Base-by-base conservation (phyloP, 441 rosid genomes). In the Erodium texanum region DNA sequence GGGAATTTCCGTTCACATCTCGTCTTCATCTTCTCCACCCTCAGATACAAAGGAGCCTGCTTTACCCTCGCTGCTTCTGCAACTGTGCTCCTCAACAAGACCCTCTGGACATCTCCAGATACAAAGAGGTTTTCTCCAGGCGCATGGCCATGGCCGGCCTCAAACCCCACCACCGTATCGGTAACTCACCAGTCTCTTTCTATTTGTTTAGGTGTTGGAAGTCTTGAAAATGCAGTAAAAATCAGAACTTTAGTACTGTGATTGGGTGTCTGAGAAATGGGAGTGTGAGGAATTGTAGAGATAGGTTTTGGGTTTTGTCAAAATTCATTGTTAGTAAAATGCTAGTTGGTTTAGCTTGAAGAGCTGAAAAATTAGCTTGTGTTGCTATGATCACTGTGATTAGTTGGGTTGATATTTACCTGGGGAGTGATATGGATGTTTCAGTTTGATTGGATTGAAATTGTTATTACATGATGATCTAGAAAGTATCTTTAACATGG, bases 121-220 rank as follows among this genome's bases (percentile, higher is more conserved):
- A 86, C 62, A 74, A 74, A 61, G 84, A 87, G 62, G 70, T 80
- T 78, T 94, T 94, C 85, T 82, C 83, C 70, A 75, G 73, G 71
- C 76, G 87, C 66, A 94, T 94, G 96, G 84, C 85, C 20, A 82
- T 87, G 84, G 91, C 97, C 1, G 97, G 97, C 22, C 90, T 94
- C 79, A 83, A 86, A 75, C 92, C 87, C 63, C 88, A 89, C 71
- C 92, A 91, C 82, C 89, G 87, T 15, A 80, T 91, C 58, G 96
- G 96, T 89, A 68, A 75, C 79, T 71, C 41, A 16, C 72, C 43
- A 27, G 7, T 10, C 32, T 29, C 70, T 23, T 48, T 29, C 34
- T 65, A 6, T 20, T 23, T 56, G 15, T 41, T 43, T 45, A 27
- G 62, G 27, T 58, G 27, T 3, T 3, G 34, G 3, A 29, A 29